Percentiles rank a stretch among this genome's conserved stretches.
Evolutionary conservation across 257 asterid genomes (phyloP).

Genomic region (Nicotiana otophora): DNA sequence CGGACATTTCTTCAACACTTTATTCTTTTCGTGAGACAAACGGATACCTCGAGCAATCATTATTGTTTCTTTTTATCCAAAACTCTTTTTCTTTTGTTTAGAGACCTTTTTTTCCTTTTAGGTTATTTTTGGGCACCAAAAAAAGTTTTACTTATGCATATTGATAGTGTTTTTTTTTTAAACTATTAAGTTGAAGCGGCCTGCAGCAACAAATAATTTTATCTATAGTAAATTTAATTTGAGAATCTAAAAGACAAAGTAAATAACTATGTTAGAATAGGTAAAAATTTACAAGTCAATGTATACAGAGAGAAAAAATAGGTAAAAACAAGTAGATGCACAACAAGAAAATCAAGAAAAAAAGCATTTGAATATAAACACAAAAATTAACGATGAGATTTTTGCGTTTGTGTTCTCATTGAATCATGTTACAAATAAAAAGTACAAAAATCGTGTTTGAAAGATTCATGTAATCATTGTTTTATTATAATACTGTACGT

Average conservation of each 20-base stretch:
- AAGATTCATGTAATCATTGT: background rate
- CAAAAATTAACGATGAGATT: background rate
- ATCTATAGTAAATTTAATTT: no score
- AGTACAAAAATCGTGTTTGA: background rate
- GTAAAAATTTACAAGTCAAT: no score
- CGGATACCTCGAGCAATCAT: background rate
- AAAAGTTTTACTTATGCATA: no score
- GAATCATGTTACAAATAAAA: background rate
- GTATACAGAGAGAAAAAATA: background rate
- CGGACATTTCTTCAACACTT: background rate
- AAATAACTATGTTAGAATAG: background rate
- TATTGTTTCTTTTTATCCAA: background rate
- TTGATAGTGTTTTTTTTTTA: no score
- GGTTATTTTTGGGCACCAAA: no score
- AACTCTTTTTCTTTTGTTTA: background rate
- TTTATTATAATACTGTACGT: background rate
- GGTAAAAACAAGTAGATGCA: background rate
- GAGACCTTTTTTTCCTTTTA: background rate
- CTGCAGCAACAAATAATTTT: no score
- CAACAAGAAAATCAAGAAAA: background rate
- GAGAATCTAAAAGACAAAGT: no score
- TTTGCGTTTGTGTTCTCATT: background rate
- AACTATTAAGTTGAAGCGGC: no score
- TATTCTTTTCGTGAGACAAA: constrained; percentile 1
- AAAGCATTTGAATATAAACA: background rate